Evolutionary conservation across 2,329 filamentous ascomycete genomes (phyloP), one percentile per base, ranked within the genome.

Genomic region (Aspergillus proliferans): DNA sequence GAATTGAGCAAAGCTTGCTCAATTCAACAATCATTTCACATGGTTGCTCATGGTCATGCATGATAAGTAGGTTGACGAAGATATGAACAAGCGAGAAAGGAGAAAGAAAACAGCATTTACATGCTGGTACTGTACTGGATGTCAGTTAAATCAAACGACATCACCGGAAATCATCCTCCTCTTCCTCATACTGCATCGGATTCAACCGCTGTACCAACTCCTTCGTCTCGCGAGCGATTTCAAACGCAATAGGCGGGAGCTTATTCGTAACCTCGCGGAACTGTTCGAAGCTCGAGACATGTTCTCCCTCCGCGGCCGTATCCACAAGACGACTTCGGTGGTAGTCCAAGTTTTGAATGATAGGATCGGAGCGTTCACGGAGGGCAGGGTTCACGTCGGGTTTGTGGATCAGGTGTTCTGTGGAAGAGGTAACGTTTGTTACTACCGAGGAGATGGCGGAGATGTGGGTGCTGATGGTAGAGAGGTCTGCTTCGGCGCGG

Each of bases 211-310:
- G 67, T 9, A 82, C 79, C 51, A 88, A 72, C 64, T 87, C 88
- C 74, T 92, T 93, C 46, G 86, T 87, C 69, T 90, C 86, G 51
- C 86, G 79, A 6, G 87, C 88, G 63, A 92, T 86, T 69, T 89
- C 86, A 68, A 94, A 94, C n/a, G 88, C 88, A 57, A 93, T 83
- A 2, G 88, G 88, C 9, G 88, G 88, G 45, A 95, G 72, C 24
- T 81, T 84, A 65, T 86, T 83, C 47, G 80, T 85, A 75, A 85
- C 85, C 61, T 76, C 75, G 6, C 69, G 71, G 18, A 69, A 55
- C 43, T 80, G 72, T 38, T 75, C 74, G 14, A 75, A 70, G 43
- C 76, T 76, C 6, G 76, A 79, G 22, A 86, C 78, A 7, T 80
- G 77, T 55, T 80, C 74, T 22, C 84, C 85, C 33, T 80, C 80